Percentiles rank a stretch among this genome's conserved stretches.
These are phyloP conservation scores for Dryas integrifolia DNA, from an alignment of 331 rosid genomes.

Conservation along the genomic window DNA sequence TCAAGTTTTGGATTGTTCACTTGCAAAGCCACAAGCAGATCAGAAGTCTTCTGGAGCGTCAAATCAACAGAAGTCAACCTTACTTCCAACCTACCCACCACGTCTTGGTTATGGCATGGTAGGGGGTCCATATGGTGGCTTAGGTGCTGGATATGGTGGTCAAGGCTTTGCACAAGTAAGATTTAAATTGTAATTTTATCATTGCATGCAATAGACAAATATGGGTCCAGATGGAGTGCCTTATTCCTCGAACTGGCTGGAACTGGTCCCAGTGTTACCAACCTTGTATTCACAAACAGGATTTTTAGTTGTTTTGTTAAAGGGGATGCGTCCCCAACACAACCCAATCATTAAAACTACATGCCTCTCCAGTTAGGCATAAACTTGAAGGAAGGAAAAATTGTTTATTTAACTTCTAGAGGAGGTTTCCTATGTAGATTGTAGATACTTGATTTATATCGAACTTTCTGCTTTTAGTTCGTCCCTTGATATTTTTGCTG, in stretches of 20 bases:
- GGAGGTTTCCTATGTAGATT: not conserved
- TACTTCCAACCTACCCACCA: slow-evolving; percentile 53
- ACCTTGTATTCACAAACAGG: not conserved
- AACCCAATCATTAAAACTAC: not conserved
- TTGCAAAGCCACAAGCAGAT: slow-evolving; percentile 65
- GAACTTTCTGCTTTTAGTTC: not conserved
- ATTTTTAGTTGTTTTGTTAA: not conserved
- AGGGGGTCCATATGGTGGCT: slow-evolving; percentile 55
- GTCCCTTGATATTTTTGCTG: not conserved
- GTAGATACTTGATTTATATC: not conserved
- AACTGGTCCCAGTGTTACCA: not conserved
- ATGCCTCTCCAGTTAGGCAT: not conserved
- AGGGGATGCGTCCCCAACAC: not conserved
- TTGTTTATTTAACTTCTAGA: not conserved
- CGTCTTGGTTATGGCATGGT: slow-evolving; percentile 52
- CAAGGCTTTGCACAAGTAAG: slow-evolving; percentile 66
- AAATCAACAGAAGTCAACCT: slow-evolving; percentile 34
- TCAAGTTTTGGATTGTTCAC: slow-evolving; percentile 61
- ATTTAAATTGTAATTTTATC: slow-evolving; percentile 9
- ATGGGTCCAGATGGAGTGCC: not conserved
- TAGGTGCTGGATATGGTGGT: slow-evolving; percentile 56
- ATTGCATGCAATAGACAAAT: slow-evolving; percentile 6
- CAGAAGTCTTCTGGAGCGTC: slow-evolving; percentile 47
- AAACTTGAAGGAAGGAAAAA: not conserved
- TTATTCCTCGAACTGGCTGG: not conserved